These are phyloP conservation scores for Neoboletus subvelutipes DNA, from an alignment of 768 basidiomycete species.

Conservation along the genomic window DNA sequence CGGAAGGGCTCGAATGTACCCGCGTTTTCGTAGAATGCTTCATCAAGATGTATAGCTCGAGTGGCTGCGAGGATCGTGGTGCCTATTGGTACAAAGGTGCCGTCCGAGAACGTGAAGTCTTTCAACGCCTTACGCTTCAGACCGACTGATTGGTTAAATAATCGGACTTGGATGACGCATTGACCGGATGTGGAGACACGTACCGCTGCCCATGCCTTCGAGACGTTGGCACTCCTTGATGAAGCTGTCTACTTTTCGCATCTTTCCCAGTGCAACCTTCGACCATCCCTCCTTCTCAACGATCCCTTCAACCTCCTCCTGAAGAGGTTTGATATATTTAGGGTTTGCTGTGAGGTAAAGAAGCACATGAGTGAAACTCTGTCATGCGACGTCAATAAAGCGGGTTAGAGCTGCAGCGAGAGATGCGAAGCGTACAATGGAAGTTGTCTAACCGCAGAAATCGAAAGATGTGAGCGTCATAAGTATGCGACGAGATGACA, in stretches of 20 bases:
- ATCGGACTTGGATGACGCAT: background rate
- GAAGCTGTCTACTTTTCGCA: constrained; percentile 42
- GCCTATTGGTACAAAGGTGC: constrained; percentile 38
- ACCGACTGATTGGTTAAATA: constrained; percentile 15
- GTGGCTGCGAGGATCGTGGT: constrained; percentile 22
- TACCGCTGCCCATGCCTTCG: constrained; percentile 21
- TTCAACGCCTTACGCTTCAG: constrained; percentile 34
- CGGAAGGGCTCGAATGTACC: constrained; percentile 11
- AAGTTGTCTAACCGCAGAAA: background rate
- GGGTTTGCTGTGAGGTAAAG: constrained; percentile 38
- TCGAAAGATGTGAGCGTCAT: background rate
- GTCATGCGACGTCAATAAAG: constrained; percentile 15
- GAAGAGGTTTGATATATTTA: constrained; percentile 32
- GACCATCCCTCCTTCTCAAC: constrained; percentile 9
- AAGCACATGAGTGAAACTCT: constrained; percentile 23
- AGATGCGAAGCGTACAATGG: background rate
- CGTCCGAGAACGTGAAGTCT: constrained; percentile 39
- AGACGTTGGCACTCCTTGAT: constrained; percentile 13
- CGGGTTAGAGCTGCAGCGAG: background rate
- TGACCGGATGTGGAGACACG: constrained; percentile 8
- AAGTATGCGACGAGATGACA: background rate
- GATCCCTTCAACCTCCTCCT: constrained; percentile 19
- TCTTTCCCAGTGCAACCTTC: constrained; percentile 18
- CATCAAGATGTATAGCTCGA: constrained; percentile 22
- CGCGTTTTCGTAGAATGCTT: background rate